Conservation (phyloP, 2,329 filamentous ascomycete genomes). For the Ophiostoma populinum region DNA sequence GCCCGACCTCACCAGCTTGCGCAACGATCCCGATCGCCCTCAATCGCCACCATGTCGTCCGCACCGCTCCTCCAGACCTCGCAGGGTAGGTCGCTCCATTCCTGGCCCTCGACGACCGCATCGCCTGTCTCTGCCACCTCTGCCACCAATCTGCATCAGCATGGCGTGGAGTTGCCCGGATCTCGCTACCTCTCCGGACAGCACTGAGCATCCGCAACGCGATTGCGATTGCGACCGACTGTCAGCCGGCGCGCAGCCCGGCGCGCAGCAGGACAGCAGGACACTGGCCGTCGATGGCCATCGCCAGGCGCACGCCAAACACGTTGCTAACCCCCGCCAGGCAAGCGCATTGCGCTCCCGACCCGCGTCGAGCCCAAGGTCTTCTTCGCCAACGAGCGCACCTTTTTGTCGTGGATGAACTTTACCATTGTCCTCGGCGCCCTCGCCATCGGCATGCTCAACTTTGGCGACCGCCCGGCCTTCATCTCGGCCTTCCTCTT, state of each 20-base stretch:
- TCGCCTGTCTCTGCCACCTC: background rate
- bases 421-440: constrained; percentile 97
- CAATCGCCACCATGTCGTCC: constrained; percentile 53
- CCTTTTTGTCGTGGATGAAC: constrained; percentile 98
- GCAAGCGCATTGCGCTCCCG: constrained; percentile 95
- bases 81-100: constrained; percentile 42
- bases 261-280: too few species aligned
- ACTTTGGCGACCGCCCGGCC: constrained; percentile 89
- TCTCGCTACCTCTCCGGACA: background rate
- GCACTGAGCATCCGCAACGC: background rate
- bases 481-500: constrained; percentile 91
- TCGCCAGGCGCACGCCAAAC: background rate
- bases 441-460: constrained; percentile 88
- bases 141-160: background rate
- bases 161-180: background rate
- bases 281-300: too few species aligned
- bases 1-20: background rate
- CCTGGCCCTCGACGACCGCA: background rate
- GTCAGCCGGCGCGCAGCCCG: too few species aligned
- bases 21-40: background rate
- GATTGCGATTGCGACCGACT: too few species aligned
- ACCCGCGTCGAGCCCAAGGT: constrained; percentile 98
- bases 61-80: constrained; percentile 92
- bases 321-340: constrained; percentile 25
- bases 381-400: constrained; percentile 99